Evolutionary conservation across 805 yeast genomes (phyloP).

Genomic region (Kuraishia hungarica): DNA sequence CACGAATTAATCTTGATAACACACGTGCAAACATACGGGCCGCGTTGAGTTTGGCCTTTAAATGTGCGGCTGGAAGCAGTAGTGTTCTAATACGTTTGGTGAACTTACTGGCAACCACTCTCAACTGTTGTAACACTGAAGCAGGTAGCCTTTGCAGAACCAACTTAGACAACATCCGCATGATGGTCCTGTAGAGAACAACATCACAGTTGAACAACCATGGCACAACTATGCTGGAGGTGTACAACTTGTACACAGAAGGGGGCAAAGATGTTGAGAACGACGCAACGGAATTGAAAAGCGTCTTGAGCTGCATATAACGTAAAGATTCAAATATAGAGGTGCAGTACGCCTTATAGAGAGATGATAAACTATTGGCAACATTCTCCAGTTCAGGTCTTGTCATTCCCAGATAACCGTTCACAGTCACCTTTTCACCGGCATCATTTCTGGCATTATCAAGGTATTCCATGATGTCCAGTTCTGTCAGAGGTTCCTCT

Average conservation of each 20-base stretch:
- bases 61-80: constrained; percentile 41
- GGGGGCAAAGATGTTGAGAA: constrained; percentile 50
- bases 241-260: constrained; percentile 53
- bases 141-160: constrained; percentile 53
- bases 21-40: constrained; percentile 28
- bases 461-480: background rate
- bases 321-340: constrained; percentile 58
- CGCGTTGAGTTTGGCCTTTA: constrained; percentile 40
- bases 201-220: constrained; percentile 70
- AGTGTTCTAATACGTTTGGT: constrained; percentile 33
- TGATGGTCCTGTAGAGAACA: constrained; percentile 43
- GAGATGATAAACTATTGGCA: constrained; percentile 35
- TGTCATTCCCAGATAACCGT: background rate
- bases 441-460: background rate
- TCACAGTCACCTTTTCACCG: background rate
- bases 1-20: constrained; percentile 2
- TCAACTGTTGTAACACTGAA: constrained; percentile 44
- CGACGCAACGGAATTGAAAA: constrained; percentile 42
- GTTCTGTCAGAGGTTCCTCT: background rate
- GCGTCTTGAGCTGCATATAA: constrained; percentile 54
- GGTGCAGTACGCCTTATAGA: constrained; percentile 58
- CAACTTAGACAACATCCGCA: constrained; percentile 54
- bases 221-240: constrained; percentile 33
- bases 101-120: constrained; percentile 40
- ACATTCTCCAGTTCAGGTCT: background rate